Conservation (phyloP, 2,329 filamentous ascomycete species). For the Aspergillus neoniger region DNA sequence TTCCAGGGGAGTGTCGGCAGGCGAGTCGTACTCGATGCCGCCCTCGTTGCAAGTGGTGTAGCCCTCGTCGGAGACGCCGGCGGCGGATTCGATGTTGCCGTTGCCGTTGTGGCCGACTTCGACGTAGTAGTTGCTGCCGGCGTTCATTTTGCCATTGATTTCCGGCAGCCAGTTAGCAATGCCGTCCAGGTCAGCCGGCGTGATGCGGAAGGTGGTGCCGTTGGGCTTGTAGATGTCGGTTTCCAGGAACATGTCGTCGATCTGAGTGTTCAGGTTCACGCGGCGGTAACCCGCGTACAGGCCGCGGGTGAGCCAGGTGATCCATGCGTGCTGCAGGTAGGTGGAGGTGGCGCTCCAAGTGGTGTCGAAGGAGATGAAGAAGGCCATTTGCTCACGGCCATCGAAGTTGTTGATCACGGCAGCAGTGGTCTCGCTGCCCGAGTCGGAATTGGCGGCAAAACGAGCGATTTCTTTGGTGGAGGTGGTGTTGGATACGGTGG, state of each 20-base stretch:
- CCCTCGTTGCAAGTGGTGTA: conserved; percentile 33
- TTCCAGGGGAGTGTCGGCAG: conserved; percentile 51
- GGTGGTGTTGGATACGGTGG: conserved; percentile 55
- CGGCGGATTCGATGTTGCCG: conserved; percentile 49
- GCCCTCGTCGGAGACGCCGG: conserved; percentile 21
- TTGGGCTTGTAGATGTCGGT: conserved; percentile 53
- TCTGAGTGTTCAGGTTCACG: conserved; percentile 58
- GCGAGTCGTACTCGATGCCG: conserved; percentile 50
- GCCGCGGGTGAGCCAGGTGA: conserved; percentile 63
- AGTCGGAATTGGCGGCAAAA: conserved; percentile 51
- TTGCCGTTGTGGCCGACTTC: conserved; percentile 61
- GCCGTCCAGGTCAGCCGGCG: conserved; percentile 49
- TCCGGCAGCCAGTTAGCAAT: conserved; percentile 48
- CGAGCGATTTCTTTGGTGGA: conserved; percentile 58
- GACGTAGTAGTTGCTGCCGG: conserved; percentile 55
- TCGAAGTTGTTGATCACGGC: conserved; percentile 62
- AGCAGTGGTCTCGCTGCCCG: conserved; percentile 48
- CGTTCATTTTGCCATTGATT: conserved; percentile 50
- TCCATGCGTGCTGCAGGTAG: conserved; percentile 63
- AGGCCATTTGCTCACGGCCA: conserved; percentile 63
- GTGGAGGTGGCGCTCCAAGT: conserved; percentile 57
- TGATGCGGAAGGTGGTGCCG: conserved; percentile 54
- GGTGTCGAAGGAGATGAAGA: conserved; percentile 58
- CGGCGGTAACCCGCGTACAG: conserved; percentile 58
- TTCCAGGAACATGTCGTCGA: conserved; percentile 64